Evolutionary conservation across 306 rosid genomes (phyloP), one percentile per base, ranked within the genome.

Genomic region (Sechiopsis laciniata): DNA sequence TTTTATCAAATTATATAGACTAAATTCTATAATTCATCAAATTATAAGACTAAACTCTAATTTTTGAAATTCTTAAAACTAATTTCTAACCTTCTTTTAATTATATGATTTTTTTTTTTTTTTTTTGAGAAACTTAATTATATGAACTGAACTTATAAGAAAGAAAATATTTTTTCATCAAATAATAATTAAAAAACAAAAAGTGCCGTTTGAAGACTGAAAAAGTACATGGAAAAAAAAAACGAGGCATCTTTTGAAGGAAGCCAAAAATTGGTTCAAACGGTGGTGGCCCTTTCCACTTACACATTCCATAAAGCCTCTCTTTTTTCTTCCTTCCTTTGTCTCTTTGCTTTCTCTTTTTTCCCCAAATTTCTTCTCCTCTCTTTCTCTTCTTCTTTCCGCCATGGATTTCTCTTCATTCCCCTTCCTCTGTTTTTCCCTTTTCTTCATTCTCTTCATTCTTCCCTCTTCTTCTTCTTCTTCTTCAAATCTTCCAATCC

Each of bases 391-490:
- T 48, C 26, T 29, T 26, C 52, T 55, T 12, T 29, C 16, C 11
- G 8, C 12, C 37, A 90, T 88, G 91, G 84, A 83, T 51, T 64
- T 17, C 21, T 66, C 48, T 78, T 74, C 42, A 73, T 76, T 60
- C 10, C 5, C 42, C 40, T 60, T 60, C 20, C 67, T 60, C 66
- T 59, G 9, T 59, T 79, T 78, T 79, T 63, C 54, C 80, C 72
- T 40, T 21, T 82, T 70, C 64, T 75, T 72, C 46, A 6, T 51
- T 42, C 17, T 52, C 8, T 72, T 21, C 48, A 13, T 68, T 17
- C 71, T 35, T 77, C 73, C 35, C 45, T 77, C 26, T 42, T 82
- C 85, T 86, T 88, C 26, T 42, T 82, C 85, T 86, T 88, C 88
- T 16, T 10, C 81, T 46, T 32, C 40, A 42, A 83, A 81, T 13